Evolutionary conservation across 768 basidiomycete species (phyloP).

Genomic region (Mycena venus): DNA sequence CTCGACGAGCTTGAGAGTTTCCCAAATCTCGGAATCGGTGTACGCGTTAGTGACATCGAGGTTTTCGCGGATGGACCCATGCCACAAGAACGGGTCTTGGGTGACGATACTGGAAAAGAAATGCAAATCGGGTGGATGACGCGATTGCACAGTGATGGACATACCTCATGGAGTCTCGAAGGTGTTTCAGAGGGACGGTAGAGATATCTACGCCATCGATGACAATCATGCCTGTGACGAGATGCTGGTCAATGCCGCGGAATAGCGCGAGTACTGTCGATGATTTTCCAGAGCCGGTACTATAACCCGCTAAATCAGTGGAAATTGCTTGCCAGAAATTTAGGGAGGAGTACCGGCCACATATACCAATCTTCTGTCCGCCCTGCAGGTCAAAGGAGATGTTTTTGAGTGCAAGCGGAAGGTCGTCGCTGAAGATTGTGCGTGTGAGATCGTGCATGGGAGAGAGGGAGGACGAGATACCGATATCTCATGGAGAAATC

Average conservation of each 20-base stretch:
- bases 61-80: conserved; percentile 28
- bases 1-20: conserved; percentile 24
- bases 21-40: conserved; percentile 27
- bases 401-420: conserved; percentile 18
- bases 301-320: not conserved
- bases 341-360: conserved; percentile 5
- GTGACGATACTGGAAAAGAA: conserved; percentile 23
- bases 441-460: not conserved
- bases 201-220: conserved; percentile 28
- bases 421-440: not conserved
- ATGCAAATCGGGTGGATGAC: not conserved
- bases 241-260: conserved; percentile 28
- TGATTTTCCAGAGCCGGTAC: conserved; percentile 30
- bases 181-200: conserved; percentile 4
- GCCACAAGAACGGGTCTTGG: conserved; percentile 31
- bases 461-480: not conserved
- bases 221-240: conserved; percentile 23
- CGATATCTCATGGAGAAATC: conserved; percentile 27
- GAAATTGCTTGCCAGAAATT: too few relatives aligned
- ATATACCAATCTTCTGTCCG: conserved; percentile 20
- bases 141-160: not conserved
- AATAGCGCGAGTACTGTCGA: conserved; percentile 24
- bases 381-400: conserved; percentile 13
- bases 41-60: conserved; percentile 13
- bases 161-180: conserved; percentile 30